Evolutionary conservation across 2,329 filamentous ascomycete genomes (phyloP), one percentile per base, ranked within the genome.

Genomic region (Aspergillus tanneri): DNA sequence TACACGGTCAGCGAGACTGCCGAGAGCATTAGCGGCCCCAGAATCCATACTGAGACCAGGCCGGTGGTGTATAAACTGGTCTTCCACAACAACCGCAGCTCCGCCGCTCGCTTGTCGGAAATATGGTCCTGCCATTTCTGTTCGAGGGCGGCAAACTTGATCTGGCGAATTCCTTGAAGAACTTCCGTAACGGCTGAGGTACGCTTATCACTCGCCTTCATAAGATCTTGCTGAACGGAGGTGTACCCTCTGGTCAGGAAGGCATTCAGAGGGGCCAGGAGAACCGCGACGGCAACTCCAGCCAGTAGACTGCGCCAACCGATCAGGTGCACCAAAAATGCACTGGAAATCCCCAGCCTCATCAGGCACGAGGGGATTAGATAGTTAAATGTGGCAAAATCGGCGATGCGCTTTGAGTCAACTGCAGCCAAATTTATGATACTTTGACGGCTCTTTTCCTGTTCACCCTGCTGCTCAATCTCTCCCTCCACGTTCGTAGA

Each of bases 341-440:
- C 63, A 12, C 87, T 78, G 3, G 84, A 86, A 9, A 88, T 75
- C 10, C 80, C 50, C 10, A 90, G 70, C 60, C 86, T 85, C 55
- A 82, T 78, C 7, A 83, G 47, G 41, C 81, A 82, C 28, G 79
- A 80, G 3, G 82, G 72, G 56, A 90, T 83, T 44, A 84, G 73
- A 61, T 83, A 82, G 57, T 86, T 85, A 63, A 78, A 86, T 3
- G 79, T 75, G 21, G 76, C 75, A 59, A 89, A 89, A 46, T 87
- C 82, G 0, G 85, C 74, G 27, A 91, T 76, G 28, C 86, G 80
- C 58, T 83, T 82, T 6, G 81, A 74, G 65, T 91, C 87, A 5
- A 91, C 83, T n/a, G 85, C 86, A 36, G 90, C 83, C 25, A 90
- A 73, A 63, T 91, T 91, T 47, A 90, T 84, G 3, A 86, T 86